Conservation (phyloP, 768 basidiomycete genomes). For the Clitopilus hobsonii region DNA sequence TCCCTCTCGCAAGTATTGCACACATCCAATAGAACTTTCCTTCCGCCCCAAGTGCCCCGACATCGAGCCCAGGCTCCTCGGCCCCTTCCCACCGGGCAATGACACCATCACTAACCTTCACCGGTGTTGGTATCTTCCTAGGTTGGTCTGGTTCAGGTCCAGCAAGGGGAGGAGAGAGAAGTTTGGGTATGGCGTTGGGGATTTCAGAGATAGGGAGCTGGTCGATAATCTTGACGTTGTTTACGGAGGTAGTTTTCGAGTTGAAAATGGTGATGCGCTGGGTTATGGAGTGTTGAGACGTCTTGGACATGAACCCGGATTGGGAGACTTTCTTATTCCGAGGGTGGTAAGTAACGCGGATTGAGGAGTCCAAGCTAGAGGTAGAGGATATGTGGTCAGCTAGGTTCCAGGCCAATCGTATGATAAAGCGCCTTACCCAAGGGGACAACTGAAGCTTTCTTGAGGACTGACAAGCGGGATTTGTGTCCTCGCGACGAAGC, state of each 20-base stretch:
- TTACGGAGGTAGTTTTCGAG: constrained; percentile 24
- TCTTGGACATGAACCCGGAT: constrained; percentile 29
- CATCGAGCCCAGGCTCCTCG: constrained; percentile 23
- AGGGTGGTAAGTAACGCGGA: constrained; percentile 36
- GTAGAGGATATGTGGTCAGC: neutral
- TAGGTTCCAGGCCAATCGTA: too few relatives aligned
- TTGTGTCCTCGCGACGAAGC: constrained; percentile 45
- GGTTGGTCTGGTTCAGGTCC: constrained; percentile 15
- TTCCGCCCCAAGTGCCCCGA: constrained; percentile 23
- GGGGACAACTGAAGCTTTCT: constrained; percentile 40
- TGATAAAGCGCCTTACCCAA: constrained; percentile 28
- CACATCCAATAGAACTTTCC: constrained; percentile 30
- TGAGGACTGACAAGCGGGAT: constrained; percentile 37
- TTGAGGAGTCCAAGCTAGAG: constrained; percentile 33
- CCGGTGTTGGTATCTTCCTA: constrained; percentile 12
- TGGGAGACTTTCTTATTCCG: constrained; percentile 26
- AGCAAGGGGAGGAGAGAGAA: constrained; percentile 25
- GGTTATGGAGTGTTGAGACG: constrained; percentile 22
- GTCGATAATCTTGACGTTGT: constrained; percentile 31
- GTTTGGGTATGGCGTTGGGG: constrained; percentile 35
- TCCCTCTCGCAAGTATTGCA: constrained; percentile 24
- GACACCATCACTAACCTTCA: constrained; percentile 23
- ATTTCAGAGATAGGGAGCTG: constrained; percentile 34
- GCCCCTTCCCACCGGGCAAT: constrained; percentile 34
- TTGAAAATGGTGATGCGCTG: constrained; percentile 36